phyloP scores from a whole-genome alignment of 2,329 filamentous ascomycete genomes.

The Hypoxylon sp. region DNA sequence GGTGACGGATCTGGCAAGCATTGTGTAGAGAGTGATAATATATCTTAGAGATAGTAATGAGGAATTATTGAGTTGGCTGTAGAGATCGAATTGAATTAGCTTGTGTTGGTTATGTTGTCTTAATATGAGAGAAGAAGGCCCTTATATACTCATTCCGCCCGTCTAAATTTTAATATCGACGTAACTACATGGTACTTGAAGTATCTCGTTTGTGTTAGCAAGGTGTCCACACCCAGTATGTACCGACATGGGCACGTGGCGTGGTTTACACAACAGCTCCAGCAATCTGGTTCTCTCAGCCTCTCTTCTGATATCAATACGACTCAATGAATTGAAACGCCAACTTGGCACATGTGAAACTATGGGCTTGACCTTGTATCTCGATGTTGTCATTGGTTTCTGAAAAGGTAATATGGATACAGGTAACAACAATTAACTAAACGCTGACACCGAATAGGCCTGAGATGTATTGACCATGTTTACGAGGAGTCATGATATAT shows the following conservation, averaged over 20 bases:
- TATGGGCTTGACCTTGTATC: neutral
- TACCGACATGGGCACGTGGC: neutral
- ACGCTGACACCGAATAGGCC: neutral
- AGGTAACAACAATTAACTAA: neutral
- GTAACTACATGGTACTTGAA: neutral
- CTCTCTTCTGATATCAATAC: neutral
- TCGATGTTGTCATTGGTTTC: slow-evolving; percentile 5
- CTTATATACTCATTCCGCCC: neutral
- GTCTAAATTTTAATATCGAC: neutral
- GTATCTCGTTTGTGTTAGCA: neutral
- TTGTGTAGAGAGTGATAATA: neutral
- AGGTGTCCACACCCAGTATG: too few species aligned
- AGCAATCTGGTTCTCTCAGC: neutral
- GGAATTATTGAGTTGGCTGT: neutral
- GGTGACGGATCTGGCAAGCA: slow-evolving; percentile 21
- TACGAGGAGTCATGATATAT: neutral
- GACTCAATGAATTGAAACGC: neutral
- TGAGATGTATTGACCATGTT: neutral
- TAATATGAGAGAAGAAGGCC: neutral
- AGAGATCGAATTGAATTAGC: neutral
- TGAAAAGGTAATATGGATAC: slow-evolving; percentile 8
- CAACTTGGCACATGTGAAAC: slow-evolving; percentile 9
- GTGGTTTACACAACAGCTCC: neutral
- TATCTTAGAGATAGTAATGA: neutral
- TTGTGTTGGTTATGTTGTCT: neutral